These are phyloP conservation scores for Talaromyces sp. DNA, from an alignment of 2,329 filamentous ascomycete genomes.

Conservation along the genomic window DNA sequence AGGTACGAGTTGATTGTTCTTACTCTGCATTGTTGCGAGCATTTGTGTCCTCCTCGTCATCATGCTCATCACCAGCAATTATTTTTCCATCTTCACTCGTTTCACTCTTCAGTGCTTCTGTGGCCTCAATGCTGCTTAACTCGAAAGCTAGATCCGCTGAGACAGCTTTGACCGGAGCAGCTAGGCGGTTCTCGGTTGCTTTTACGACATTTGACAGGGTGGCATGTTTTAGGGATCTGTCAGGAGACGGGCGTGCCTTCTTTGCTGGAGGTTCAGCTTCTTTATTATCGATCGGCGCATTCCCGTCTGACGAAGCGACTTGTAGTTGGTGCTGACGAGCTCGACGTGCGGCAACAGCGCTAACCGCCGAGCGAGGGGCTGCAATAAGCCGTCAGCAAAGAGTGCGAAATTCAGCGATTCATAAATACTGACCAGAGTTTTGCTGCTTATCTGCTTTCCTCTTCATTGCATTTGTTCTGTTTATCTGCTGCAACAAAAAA, in stretches of 20 bases:
- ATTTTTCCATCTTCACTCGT: not conserved
- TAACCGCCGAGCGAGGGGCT: conserved; percentile 25
- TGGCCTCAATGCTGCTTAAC: conserved; percentile 9
- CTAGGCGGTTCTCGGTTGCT: conserved; percentile 19
- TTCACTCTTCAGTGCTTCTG: conserved; percentile 1
- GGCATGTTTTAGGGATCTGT: conserved; percentile 21
- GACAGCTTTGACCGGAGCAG: not conserved
- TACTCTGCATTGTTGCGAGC: conserved; percentile 1
- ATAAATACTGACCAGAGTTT: conserved; percentile 27
- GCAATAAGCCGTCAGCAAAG: not conserved
- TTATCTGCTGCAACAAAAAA: conserved; percentile 7
- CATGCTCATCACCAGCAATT: not conserved
- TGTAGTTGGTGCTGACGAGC: conserved; percentile 32
- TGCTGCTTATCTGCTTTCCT: conserved; percentile 39
- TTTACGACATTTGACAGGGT: conserved; percentile 21
- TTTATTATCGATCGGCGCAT: conserved; percentile 21
- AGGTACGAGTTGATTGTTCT: not conserved
- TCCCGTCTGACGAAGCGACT: conserved; percentile 18
- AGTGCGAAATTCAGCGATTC: not conserved
- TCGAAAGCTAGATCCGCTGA: conserved; percentile 1
- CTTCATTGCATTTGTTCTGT: conserved; percentile 27
- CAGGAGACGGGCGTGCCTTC: conserved; percentile 29
- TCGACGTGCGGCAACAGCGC: conserved; percentile 43
- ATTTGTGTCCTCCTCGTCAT: not conserved
- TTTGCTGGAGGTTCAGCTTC: conserved; percentile 35